Conservation (phyloP, 2,329 filamentous ascomycete genomes). For the Passalora sequoiae region DNA sequence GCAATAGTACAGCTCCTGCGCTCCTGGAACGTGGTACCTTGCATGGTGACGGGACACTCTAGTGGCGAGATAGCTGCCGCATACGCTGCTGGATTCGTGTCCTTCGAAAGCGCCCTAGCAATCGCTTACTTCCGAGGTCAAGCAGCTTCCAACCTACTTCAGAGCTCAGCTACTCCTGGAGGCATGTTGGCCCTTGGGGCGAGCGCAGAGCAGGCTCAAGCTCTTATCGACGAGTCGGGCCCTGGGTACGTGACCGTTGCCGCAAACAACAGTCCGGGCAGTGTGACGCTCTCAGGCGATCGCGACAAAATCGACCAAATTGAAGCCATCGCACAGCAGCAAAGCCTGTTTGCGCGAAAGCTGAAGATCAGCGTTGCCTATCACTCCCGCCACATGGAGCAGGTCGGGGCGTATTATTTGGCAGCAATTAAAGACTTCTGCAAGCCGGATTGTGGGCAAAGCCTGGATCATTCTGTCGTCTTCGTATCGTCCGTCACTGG, state of each 20-base stretch:
- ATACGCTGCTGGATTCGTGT: slow-evolving; percentile 24
- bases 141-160: not conserved
- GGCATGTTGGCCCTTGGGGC: slow-evolving; percentile 33
- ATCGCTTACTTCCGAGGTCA: slow-evolving; percentile 16
- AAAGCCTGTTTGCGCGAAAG: slow-evolving; percentile 31
- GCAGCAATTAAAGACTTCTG: slow-evolving; percentile 40
- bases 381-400: not conserved
- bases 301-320: slow-evolving; percentile 31
- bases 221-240: slow-evolving; percentile 10
- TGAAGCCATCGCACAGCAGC: slow-evolving; percentile 27
- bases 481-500: slow-evolving; percentile 1
- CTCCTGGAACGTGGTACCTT: not conserved
- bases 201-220: slow-evolving; percentile 21
- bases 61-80: slow-evolving; percentile 33
- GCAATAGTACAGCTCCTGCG: slow-evolving; percentile 11
- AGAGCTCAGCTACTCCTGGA: slow-evolving; percentile 12
- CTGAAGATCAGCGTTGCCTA: not conserved
- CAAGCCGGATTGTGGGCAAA: not conserved
- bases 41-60: slow-evolving; percentile 1
- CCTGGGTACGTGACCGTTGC: slow-evolving; percentile 29
- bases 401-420: not conserved
- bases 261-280: slow-evolving; percentile 37
- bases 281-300: slow-evolving; percentile 40
- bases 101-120: slow-evolving; percentile 10
- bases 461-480: not conserved